Conservation (phyloP, 805 yeast species). For the Pichia phayaonensis region DNA sequence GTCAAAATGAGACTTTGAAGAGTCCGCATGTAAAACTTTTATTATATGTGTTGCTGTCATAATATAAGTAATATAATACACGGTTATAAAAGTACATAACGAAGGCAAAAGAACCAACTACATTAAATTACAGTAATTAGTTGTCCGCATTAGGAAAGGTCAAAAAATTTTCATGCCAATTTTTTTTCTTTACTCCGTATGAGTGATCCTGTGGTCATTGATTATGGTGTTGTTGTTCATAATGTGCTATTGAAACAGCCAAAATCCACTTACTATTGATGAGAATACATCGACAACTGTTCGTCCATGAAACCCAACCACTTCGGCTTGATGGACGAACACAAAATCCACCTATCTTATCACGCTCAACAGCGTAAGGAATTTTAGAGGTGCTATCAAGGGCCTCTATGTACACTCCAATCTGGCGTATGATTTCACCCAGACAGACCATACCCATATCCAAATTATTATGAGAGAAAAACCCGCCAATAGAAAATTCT, state of each 20-base stretch:
- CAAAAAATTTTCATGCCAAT: neutral
- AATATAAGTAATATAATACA: neutral
- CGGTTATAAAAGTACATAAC: neutral
- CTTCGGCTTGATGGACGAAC: slow-evolving; percentile 58
- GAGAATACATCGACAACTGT: slow-evolving; percentile 74
- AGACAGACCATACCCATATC: slow-evolving; percentile 80
- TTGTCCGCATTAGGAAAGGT: neutral
- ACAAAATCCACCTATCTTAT: slow-evolving; percentile 68
- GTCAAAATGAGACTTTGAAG: slow-evolving; percentile 4
- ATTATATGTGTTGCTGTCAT: neutral
- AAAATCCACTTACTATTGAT: slow-evolving; percentile 81
- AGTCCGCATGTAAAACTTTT: neutral
- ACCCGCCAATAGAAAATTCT: slow-evolving; percentile 62
- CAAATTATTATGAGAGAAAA: slow-evolving; percentile 65
- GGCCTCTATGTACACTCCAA: slow-evolving; percentile 37
- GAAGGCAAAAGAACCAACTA: neutral
- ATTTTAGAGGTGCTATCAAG: slow-evolving; percentile 51
- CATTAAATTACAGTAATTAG: neutral
- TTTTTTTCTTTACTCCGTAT: neutral
- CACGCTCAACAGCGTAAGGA: slow-evolving; percentile 68
- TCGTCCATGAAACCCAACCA: slow-evolving; percentile 78
- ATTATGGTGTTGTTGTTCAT: neutral
- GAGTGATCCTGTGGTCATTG: slow-evolving; percentile 1
- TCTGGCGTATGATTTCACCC: slow-evolving; percentile 49
- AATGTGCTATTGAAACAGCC: slow-evolving; percentile 52